phyloP scores from a whole-genome alignment of 2,329 filamentous ascomycete species.

The Fusarium sterilihyphosum region DNA sequence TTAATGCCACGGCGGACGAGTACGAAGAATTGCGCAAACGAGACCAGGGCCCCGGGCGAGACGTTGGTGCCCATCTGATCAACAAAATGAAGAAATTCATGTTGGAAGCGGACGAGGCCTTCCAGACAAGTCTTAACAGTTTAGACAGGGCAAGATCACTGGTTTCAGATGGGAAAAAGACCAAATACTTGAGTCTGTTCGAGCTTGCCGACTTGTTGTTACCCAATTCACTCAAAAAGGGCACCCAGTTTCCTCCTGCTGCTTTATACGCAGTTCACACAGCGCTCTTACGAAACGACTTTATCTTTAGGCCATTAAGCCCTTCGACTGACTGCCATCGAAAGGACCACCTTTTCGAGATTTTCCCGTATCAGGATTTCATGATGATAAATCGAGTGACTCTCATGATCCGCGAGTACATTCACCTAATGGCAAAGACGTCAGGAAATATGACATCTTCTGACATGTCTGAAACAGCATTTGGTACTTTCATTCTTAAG shows the following conservation, averaged over 20 bases:
- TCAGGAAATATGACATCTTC: conserved; percentile 19
- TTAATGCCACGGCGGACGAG: conserved; percentile 41
- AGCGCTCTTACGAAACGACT: conserved; percentile 67
- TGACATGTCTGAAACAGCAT: conserved; percentile 30
- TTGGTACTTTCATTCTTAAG: conserved; percentile 59
- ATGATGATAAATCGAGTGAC: conserved; percentile 46
- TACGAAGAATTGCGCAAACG: conserved; percentile 46
- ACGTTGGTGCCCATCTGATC: conserved; percentile 55
- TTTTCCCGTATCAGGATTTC: conserved; percentile 53
- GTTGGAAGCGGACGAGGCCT: conserved; percentile 54
- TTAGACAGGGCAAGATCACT: conserved; percentile 58
- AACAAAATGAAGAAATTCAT: conserved; percentile 60
- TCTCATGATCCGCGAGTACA: conserved; percentile 48
- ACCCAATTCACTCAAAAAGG: conserved; percentile 47
- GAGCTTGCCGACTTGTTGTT: conserved; percentile 61
- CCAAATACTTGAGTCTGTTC: conserved; percentile 60
- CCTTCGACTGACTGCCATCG: conserved; percentile 58
- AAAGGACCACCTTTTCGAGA: conserved; percentile 67
- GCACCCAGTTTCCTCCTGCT: conserved; percentile 54
- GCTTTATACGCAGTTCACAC: conserved; percentile 77
- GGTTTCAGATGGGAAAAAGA: conserved; percentile 50
- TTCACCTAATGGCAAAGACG: conserved; percentile 33
- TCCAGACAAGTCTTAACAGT: conserved; percentile 58
- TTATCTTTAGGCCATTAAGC: conserved; percentile 66
- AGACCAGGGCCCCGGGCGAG: conserved; percentile 56